Percentiles rank a stretch among this genome's conserved stretches.
Evolutionary conservation across 2,329 filamentous ascomycete genomes (phyloP).

Genomic region (Corynespora cassiicola): DNA sequence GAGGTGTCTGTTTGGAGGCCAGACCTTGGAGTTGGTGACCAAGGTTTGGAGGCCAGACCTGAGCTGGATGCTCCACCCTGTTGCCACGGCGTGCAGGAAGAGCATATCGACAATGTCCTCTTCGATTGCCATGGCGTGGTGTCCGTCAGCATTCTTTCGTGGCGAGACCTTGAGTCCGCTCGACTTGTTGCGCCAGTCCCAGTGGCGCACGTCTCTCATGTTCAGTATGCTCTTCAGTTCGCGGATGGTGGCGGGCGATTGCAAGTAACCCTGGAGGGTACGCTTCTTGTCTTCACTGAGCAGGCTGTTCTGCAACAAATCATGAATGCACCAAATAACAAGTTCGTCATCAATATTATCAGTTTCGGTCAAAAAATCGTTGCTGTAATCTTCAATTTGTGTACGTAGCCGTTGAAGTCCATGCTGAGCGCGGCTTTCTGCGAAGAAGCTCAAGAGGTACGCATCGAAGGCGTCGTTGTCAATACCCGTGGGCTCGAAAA

Average conservation of each 20-base stretch:
- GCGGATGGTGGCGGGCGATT: constrained; percentile 25
- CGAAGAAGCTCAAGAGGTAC: constrained; percentile 26
- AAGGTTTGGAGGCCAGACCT: constrained; percentile 16
- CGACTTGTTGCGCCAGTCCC: constrained; percentile 28
- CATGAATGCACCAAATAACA: constrained; percentile 56
- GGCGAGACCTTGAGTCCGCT: constrained; percentile 30
- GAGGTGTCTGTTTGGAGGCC: constrained; percentile 5
- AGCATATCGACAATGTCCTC: constrained; percentile 37
- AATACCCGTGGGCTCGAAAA: constrained; percentile 21
- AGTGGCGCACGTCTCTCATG: constrained; percentile 29
- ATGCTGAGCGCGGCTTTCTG: constrained; percentile 1
- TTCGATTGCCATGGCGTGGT: constrained; percentile 29
- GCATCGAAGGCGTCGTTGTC: constrained; percentile 23
- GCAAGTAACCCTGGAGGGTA: constrained; percentile 30
- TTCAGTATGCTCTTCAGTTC: constrained; percentile 32
- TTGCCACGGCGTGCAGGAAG: constrained; percentile 29
- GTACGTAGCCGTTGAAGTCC: constrained; percentile 17
- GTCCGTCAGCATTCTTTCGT: constrained; percentile 25
- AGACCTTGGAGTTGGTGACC: constrained; percentile 3
- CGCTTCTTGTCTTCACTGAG: constrained; percentile 57
- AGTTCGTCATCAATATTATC: constrained; percentile 48
- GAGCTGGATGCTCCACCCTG: constrained; percentile 27
- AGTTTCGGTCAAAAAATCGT: constrained; percentile 15
- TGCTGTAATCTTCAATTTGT: constrained; percentile 19
- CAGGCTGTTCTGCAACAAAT: constrained; percentile 57